Conservation (phyloP, 805 yeast species). For the Yarrowia phangngaensis region DNA sequence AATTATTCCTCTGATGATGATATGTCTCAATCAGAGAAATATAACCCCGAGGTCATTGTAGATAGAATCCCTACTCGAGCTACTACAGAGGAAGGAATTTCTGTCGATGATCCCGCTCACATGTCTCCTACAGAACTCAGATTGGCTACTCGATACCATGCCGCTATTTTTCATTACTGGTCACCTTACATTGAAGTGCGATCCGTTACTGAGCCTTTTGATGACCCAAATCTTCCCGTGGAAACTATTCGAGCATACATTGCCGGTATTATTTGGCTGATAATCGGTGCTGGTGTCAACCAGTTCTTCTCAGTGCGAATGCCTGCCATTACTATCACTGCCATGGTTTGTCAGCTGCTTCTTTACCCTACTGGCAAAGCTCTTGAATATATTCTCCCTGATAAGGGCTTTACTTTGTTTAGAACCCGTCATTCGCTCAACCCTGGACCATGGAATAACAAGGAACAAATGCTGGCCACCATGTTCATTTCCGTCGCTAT, state of each 20-base stretch:
- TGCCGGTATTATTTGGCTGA: slow-evolving; percentile 43
- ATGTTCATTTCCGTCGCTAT: slow-evolving; percentile 41
- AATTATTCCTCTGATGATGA: background rate
- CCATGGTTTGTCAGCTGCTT: slow-evolving; percentile 45
- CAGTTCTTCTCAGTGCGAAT: slow-evolving; percentile 55
- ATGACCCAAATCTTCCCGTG: slow-evolving; percentile 46
- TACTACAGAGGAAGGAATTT: slow-evolving; percentile 2
- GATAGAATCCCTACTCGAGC: background rate
- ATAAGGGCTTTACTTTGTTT: slow-evolving; percentile 43
- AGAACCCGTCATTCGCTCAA: slow-evolving; percentile 47
- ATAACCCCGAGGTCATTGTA: background rate
- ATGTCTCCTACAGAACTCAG: slow-evolving; percentile 12
- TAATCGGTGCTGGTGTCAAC: slow-evolving; percentile 53
- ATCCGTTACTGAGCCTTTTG: slow-evolving; percentile 51
- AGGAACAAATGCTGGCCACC: slow-evolving; percentile 63
- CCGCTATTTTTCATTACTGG: slow-evolving; percentile 42
- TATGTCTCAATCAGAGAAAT: background rate
- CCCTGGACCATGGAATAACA: slow-evolving; percentile 60
- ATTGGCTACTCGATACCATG: slow-evolving; percentile 35
- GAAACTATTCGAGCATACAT: slow-evolving; percentile 51
- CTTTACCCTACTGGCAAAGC: slow-evolving; percentile 56
- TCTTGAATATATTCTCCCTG: slow-evolving; percentile 45
- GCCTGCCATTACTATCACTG: slow-evolving; percentile 47
- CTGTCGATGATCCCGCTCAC: slow-evolving; percentile 8
- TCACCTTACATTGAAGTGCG: slow-evolving; percentile 60